Conservation (phyloP, 2,329 filamentous ascomycete genomes). For the Neopestalotiopsis sp. region DNA sequence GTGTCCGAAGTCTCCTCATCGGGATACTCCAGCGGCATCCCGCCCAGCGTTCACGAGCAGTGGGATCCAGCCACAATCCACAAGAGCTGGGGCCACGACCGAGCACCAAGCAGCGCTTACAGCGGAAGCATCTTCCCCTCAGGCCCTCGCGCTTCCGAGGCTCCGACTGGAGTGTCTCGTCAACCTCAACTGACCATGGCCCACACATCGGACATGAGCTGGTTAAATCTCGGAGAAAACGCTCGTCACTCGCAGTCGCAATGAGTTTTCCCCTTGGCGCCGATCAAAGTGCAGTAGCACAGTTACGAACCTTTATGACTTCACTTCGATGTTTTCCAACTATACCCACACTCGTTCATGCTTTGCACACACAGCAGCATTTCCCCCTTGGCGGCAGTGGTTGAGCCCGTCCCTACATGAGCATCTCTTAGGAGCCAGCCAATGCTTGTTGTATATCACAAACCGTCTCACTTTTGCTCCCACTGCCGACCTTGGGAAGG, state of each 20-base stretch:
- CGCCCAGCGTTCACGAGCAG: constrained; percentile 64
- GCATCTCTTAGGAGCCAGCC: no score
- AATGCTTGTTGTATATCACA: no score
- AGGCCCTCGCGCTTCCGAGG: constrained; percentile 41
- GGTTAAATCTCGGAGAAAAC: constrained; percentile 72
- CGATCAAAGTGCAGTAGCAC: background rate
- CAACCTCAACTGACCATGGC: constrained; percentile 59
- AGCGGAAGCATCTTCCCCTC: constrained; percentile 50
- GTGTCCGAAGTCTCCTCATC: constrained; percentile 56
- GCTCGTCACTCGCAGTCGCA: constrained; percentile 23
- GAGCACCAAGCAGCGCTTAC: constrained; percentile 60
- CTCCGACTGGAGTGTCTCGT: constrained; percentile 46
- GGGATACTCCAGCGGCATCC: constrained; percentile 69
- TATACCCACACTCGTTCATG: constrained; percentile 19
- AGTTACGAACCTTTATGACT: constrained; percentile 16
- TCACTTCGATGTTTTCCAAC: constrained; percentile 13
- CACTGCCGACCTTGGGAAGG: background rate
- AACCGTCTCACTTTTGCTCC: background rate
- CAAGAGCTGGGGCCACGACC: constrained; percentile 55
- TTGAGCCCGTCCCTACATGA: background rate
- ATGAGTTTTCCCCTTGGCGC: constrained; percentile 12
- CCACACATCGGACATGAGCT: constrained; percentile 73
- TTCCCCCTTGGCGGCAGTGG: background rate
- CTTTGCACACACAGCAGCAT: background rate
- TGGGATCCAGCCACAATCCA: constrained; percentile 56